A percentile compares a stretch with the other conserved stretches of the same genome.
Evolutionary conservation across 192 early-diverging fungal species (phyloP).

Genomic region (Coemansia furcata): DNA sequence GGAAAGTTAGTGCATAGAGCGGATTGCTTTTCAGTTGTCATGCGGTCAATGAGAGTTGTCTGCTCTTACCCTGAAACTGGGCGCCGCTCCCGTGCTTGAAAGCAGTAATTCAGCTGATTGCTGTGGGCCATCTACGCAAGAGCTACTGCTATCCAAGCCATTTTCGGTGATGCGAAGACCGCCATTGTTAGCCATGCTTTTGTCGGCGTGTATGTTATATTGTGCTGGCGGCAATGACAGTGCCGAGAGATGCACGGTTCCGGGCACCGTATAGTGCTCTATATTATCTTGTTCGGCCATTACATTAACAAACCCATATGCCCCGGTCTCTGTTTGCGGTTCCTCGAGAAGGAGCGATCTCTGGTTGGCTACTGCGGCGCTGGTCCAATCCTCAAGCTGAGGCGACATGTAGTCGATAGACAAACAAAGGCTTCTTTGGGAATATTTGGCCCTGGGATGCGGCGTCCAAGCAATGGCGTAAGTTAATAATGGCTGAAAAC

Average conservation of each 20-base stretch:
- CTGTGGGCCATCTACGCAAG: neutral
- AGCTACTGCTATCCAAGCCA: conserved; percentile 4
- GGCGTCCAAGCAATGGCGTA: neutral
- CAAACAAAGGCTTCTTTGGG: neutral
- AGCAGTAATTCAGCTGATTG: neutral
- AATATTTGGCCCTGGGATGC: neutral
- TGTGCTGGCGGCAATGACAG: neutral
- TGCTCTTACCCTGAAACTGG: neutral
- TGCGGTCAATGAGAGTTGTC: neutral
- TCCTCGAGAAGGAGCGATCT: neutral
- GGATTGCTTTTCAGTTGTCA: neutral
- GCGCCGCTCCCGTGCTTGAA: neutral
- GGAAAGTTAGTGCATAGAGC: neutral
- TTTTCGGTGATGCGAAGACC: conserved; percentile 1
- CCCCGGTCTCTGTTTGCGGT: neutral
- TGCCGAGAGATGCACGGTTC: neutral
- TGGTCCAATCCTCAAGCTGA: neutral
- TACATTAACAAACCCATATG: neutral
- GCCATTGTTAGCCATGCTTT: conserved; percentile 4
- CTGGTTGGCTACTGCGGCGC: neutral
- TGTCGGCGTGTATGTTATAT: neutral
- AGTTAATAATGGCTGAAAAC: neutral
- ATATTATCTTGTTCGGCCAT: neutral
- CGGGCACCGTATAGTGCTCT: neutral
- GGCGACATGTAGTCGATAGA: neutral